phyloP scores from a whole-genome alignment of 768 basidiomycete species.

The Russula sp. region DNA sequence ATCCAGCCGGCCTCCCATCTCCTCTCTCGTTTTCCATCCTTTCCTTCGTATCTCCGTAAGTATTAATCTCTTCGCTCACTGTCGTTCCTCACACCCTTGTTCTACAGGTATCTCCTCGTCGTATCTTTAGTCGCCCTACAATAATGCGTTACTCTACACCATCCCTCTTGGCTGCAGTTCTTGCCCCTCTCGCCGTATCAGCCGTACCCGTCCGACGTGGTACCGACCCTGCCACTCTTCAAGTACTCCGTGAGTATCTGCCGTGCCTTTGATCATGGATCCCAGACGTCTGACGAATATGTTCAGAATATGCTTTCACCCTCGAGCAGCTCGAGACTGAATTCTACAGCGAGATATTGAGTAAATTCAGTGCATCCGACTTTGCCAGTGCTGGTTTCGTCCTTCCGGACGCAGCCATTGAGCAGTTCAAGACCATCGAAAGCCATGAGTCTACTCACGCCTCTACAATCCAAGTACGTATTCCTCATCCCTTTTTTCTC shows the following conservation, averaged over 20 bases:
- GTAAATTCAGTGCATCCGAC: slow-evolving; percentile 55
- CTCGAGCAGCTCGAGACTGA: slow-evolving; percentile 64
- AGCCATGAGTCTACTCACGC: slow-evolving; percentile 57
- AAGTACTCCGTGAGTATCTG: slow-evolving; percentile 45
- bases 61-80: no score
- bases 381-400: slow-evolving; percentile 61
- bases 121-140: slow-evolving; percentile 7
- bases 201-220: slow-evolving; percentile 43
- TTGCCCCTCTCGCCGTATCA: slow-evolving; percentile 36
- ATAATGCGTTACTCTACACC: slow-evolving; percentile 40
- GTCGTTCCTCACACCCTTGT: no score
- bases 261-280: slow-evolving; percentile 6
- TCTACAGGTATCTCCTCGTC: no score
- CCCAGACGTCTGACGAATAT: no score
- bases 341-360: slow-evolving; percentile 62
- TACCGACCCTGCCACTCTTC: slow-evolving; percentile 32
- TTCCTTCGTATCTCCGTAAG: no score
- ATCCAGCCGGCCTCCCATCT: no score
- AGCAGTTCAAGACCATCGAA: slow-evolving; percentile 55
- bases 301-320: slow-evolving; percentile 69
- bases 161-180: slow-evolving; percentile 36
- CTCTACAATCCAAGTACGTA: slow-evolving; percentile 40
- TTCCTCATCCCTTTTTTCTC: background rate
- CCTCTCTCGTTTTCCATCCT: no score
- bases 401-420: slow-evolving; percentile 44